Evolutionary conservation across 2,329 filamentous ascomycete species (phyloP).

Genomic region (Exophiala phaeomuriformis): DNA sequence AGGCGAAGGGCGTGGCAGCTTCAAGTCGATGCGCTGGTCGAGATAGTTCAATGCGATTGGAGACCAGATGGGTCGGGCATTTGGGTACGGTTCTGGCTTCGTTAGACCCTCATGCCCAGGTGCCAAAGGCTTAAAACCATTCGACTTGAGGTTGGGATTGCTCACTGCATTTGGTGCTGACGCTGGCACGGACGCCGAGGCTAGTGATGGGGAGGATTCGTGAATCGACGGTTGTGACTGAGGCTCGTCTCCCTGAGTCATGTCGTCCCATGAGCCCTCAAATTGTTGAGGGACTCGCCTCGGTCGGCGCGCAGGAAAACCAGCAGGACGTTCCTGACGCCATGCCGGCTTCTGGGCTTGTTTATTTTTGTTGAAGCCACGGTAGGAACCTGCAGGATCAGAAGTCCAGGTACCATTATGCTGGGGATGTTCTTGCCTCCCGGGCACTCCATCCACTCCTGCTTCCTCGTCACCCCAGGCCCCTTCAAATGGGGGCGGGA

Average conservation of each 20-base stretch:
- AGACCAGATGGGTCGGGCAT: constrained; percentile 12
- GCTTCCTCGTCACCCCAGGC: constrained; percentile 13
- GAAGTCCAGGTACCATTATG: background rate
- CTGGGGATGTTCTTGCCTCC: background rate
- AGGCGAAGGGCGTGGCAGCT: constrained; percentile 10
- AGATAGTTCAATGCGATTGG: constrained; percentile 17
- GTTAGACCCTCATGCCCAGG: constrained; percentile 4
- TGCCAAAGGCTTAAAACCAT: constrained; percentile 1
- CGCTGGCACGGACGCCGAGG: constrained; percentile 4
- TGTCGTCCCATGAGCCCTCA: constrained; percentile 20
- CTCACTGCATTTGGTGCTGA: background rate
- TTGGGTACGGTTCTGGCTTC: constrained; percentile 12
- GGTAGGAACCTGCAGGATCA: background rate
- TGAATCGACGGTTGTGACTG: background rate
- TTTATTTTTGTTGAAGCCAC: background rate
- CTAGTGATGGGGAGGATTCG: constrained; percentile 5
- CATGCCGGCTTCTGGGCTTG: background rate
- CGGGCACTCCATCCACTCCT: background rate
- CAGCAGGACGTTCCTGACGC: background rate
- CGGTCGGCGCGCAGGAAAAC: background rate
- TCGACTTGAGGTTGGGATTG: constrained; percentile 2
- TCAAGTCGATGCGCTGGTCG: constrained; percentile 20
- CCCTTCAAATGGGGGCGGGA: constrained; percentile 8
- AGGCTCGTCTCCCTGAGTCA: constrained; percentile 2
- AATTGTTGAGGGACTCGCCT: constrained; percentile 11